Base-by-base conservation (phyloP, 768 basidiomycete genomes). In the Lactarius evosmus region DNA sequence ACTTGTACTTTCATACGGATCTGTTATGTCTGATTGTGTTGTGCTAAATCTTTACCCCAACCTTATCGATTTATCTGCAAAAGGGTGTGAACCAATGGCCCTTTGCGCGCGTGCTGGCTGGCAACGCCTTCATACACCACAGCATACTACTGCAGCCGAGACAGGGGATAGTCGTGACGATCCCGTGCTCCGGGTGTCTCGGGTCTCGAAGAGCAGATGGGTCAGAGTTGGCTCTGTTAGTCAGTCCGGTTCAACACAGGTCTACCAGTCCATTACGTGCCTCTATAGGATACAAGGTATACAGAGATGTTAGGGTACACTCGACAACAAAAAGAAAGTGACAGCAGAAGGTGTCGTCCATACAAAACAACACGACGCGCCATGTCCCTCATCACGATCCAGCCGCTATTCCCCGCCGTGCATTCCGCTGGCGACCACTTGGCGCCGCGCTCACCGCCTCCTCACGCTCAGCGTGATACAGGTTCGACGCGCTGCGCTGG, bases 401-500 rank as follows among this genome's bases (percentile, higher is more conserved):
- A 6, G 12, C 25, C 2, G 46, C 55, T 17, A 27, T 30, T 29
- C n/a, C 58, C 56, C 67, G 61, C 14, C 66, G 65, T 22, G 44
- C 52, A 14, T 41, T 36, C 17, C 63, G 54, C 60, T 58, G 32
- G 51, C 29, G 16, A 52, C 51, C 51, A 0, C 29, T 12, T 7
- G 32, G 12, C 7, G 29, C 30, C 1, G 36, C 34, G 9, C 22
- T 36, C 8, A 55, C 40, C 4, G 34, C 67, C 33, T 52, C 32
- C n/a, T 66, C 65, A 2, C 54, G 51, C 16, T 54, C 60, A 1
- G 29, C 50, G 27, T 65, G 69, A 57, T 81, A 81, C 60, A 81
- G 33, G 12, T 71, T 66, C 7, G 85, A 86, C 29, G 74, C 75
- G n/a, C 85, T 84, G 66, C 88, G 76, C 68, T 88, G 83, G 9